Conservation (phyloP, 805 yeast species). For the Wickerhamiella allomyrinae region DNA sequence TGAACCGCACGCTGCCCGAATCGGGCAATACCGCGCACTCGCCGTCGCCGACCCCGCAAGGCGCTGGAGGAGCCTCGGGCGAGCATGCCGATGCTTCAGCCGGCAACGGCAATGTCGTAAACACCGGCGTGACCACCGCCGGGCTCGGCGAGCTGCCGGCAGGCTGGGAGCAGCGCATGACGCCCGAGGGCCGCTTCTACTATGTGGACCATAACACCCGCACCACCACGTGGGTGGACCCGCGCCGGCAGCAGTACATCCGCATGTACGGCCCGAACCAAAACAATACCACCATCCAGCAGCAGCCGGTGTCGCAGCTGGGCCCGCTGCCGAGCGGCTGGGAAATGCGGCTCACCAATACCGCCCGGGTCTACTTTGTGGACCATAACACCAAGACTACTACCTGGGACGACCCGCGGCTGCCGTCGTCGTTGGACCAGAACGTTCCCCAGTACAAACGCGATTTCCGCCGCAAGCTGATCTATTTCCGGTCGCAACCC, state of each 20-base stretch:
- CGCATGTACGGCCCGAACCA: slow-evolving; percentile 74
- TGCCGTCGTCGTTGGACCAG: slow-evolving; percentile 93
- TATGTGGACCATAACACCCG: slow-evolving; percentile 99
- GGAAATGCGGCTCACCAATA: slow-evolving; percentile 99
- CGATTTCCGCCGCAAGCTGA: slow-evolving; percentile 94
- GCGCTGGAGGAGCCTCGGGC: not conserved
- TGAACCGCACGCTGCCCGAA: slow-evolving; percentile 80
- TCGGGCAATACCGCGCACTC: slow-evolving; percentile 24
- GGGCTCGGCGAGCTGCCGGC: slow-evolving; percentile 95
- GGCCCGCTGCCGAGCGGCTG: slow-evolving; percentile 98
- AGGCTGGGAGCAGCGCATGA: slow-evolving; percentile 98
- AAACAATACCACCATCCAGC: slow-evolving; percentile 76
- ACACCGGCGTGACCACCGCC: slow-evolving; percentile 79
- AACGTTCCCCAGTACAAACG: slow-evolving; percentile 98
- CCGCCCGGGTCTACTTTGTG: slow-evolving; percentile 96
- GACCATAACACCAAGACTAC: slow-evolving; percentile 99
- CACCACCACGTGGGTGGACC: slow-evolving; percentile 99
- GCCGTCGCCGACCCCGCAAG: slow-evolving; percentile 3
- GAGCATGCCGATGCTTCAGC: slow-evolving; percentile 16
- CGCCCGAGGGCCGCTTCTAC: slow-evolving; percentile 96
- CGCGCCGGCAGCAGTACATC: slow-evolving; percentile 95
- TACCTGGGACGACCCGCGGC: slow-evolving; percentile 98
- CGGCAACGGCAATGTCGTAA: slow-evolving; percentile 33
- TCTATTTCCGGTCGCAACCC: slow-evolving; percentile 96
- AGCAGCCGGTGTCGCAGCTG: slow-evolving; percentile 92